These are phyloP conservation scores for Somion occarium DNA, from an alignment of 1,284 basidiomycete species.

Conservation along the genomic window DNA sequence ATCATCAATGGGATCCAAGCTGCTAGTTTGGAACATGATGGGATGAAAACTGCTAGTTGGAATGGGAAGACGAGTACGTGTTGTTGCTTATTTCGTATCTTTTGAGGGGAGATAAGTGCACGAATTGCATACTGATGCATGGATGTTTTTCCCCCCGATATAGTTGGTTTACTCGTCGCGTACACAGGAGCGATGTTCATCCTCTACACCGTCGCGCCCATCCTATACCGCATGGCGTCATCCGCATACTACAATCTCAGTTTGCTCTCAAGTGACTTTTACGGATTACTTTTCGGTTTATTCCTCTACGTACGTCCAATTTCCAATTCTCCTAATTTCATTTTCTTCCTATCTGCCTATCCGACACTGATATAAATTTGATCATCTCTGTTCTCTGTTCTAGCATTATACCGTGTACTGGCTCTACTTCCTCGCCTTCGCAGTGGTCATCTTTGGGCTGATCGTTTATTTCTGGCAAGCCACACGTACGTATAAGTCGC, in stretches of 20 bases:
- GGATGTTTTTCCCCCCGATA: neutral
- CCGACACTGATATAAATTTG: neutral
- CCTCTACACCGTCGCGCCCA: constrained; percentile 79
- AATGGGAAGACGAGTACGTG: constrained; percentile 57
- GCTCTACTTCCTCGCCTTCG: constrained; percentile 79
- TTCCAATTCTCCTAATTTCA: constrained; percentile 6
- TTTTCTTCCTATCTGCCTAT: constrained; percentile 1
- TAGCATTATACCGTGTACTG: constrained; percentile 78
- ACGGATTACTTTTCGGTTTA: constrained; percentile 72
- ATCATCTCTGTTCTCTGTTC: constrained; percentile 1
- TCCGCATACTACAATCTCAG: constrained; percentile 82
- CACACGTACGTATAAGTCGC: constrained; percentile 51
- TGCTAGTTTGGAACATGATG: constrained; percentile 66
- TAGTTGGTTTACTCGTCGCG: constrained; percentile 70
- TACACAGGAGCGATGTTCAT: constrained; percentile 80
- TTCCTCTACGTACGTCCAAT: constrained; percentile 33
- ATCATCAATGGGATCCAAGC: constrained; percentile 78
- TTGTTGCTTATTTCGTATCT: neutral
- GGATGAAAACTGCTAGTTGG: constrained; percentile 65
- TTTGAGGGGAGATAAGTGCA: no score
- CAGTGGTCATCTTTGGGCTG: constrained; percentile 64
- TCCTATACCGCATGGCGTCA: constrained; percentile 79
- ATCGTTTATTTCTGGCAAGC: constrained; percentile 81
- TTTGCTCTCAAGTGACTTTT: constrained; percentile 81
- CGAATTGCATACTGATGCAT: constrained; percentile 4